Base-by-base conservation (phyloP, 192 early-diverging fungal genomes). In the Geranomyces michiganensis region DNA sequence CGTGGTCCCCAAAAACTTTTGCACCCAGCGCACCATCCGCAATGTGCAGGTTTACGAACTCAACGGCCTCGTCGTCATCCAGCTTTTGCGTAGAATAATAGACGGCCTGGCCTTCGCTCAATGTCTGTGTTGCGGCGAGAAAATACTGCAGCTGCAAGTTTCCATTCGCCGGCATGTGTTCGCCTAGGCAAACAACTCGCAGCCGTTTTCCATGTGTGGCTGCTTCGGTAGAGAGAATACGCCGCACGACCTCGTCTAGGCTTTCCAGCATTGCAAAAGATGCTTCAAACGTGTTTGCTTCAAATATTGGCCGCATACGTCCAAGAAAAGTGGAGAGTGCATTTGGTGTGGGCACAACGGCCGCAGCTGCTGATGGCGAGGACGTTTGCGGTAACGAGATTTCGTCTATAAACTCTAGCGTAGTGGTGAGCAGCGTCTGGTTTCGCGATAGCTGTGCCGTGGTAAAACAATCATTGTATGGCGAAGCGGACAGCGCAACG, bases 161-260 rank as follows among this genome's bases (percentile, higher is more conserved):
- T 22, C 48, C 70, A 31, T 64, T 45, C 21, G 62, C 61, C 4
- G 70, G 70, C 70, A 72, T 72, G 49, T 72, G 70, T 31, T 72
- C 70, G 46, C 68, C 58, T 4, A 43, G 3, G 33, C 64, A 27
- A 1, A 65, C 70, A 21, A 72, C 41, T 27, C 64, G 70, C 8
- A 72, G 70, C 24, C 44, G 31, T 55, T 64, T 59, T 5, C 41
- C 56, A 9, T 26, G 15, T 22, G 32, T 41, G 24, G 36, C 26
- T n/a, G 19, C 7, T 14, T 48, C 44, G 46, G 43, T 22, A 41
- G 36, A 3, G 29, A 70, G 27, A 19, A 70, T 70, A 7, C 32
- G 21, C 0, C 41, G 56, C 10, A 70, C 13, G 13, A 19, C 45
- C 24, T 31, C 41, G 55, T 70, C 68, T 19, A 70, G 56, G 46